Evolutionary conservation across 2,329 filamentous ascomycete genomes (phyloP).

Genomic region (Cercospora beticola): DNA sequence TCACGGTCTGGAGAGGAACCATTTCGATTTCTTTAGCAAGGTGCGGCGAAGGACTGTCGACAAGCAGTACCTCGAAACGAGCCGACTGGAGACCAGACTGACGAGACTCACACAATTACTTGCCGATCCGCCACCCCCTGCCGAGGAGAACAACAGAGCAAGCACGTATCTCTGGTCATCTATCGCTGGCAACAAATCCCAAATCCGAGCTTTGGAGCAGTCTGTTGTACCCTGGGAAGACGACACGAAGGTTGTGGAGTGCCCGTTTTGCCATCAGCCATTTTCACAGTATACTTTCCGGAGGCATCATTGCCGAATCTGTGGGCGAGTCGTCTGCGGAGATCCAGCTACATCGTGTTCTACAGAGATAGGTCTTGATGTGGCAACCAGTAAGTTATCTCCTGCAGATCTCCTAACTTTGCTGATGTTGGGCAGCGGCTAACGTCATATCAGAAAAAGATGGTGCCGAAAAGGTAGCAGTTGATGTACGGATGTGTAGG

Average conservation of each 20-base stretch:
- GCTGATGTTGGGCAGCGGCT: constrained; percentile 34
- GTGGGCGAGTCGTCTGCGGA: constrained; percentile 88
- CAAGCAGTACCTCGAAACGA: constrained; percentile 81
- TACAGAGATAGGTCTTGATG: constrained; percentile 75
- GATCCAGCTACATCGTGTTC: constrained; percentile 84
- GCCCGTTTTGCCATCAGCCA: constrained; percentile 93
- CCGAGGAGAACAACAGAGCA: constrained; percentile 55
- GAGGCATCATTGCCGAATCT: constrained; percentile 91
- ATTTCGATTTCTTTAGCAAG: constrained; percentile 67
- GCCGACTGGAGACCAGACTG: constrained; percentile 84
- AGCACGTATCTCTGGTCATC: constrained; percentile 59
- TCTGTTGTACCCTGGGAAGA: constrained; percentile 89
- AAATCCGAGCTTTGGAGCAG: constrained; percentile 77
- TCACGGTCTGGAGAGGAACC: constrained; percentile 64
- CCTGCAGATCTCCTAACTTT: constrained; percentile 34
- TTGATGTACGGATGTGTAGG: constrained; percentile 89
- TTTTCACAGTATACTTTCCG: constrained; percentile 92
- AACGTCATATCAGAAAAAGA: constrained; percentile 43
- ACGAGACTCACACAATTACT: constrained; percentile 86
- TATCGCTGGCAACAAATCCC: constrained; percentile 63
- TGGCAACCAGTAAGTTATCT: constrained; percentile 59
- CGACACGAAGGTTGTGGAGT: constrained; percentile 73
- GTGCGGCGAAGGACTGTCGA: constrained; percentile 78
- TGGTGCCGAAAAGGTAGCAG: constrained; percentile 57
- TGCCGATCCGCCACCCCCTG: constrained; percentile 64